Percentiles rank a stretch among this genome's conserved stretches.
These are phyloP conservation scores for Crithidia bombi DNA, from an alignment of 208 protist species.

Conservation along the genomic window DNA sequence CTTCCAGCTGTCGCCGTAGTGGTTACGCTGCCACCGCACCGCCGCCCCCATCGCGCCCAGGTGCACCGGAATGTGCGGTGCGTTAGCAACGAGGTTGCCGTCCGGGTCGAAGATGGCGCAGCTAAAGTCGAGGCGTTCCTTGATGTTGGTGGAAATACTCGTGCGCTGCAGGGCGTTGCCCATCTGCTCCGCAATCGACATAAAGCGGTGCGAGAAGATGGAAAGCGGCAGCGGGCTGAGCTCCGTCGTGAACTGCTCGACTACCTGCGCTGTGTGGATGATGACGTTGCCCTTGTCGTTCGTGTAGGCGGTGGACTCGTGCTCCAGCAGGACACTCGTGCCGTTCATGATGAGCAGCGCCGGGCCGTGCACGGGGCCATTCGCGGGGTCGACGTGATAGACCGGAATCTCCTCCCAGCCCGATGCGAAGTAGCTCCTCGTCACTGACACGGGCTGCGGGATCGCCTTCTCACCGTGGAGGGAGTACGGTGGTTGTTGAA, in stretches of 20 bases:
- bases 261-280: slow-evolving; percentile 56
- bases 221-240: slow-evolving; percentile 88
- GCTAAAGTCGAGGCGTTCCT: slow-evolving; percentile 93
- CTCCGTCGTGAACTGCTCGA: slow-evolving; percentile 53
- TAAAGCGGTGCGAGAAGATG: slow-evolving; percentile 96
- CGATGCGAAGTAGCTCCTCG: slow-evolving; percentile 44
- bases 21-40: slow-evolving; percentile 83
- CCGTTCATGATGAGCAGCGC: slow-evolving; percentile 92
- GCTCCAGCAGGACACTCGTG: slow-evolving; percentile 93
- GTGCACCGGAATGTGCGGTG: slow-evolving; percentile 97
- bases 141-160: slow-evolving; percentile 96
- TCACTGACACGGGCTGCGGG: slow-evolving; percentile 30
- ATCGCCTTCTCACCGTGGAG: slow-evolving; percentile 22
- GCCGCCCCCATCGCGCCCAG: slow-evolving; percentile 94
- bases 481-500: slow-evolving; percentile 43
- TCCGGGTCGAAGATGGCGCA: slow-evolving; percentile 90
- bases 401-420: slow-evolving; percentile 67
- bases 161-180: slow-evolving; percentile 95
- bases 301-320: slow-evolving; percentile 72
- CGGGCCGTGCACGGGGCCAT: slow-evolving; percentile 78
- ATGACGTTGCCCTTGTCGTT: slow-evolving; percentile 81
- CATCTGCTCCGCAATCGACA: slow-evolving; percentile 98
- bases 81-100: slow-evolving; percentile 96
- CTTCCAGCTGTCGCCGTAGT: slow-evolving; percentile 65
- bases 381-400: slow-evolving; percentile 51